These are phyloP conservation scores for Suillus subalutaceus DNA, from an alignment of 768 basidiomycete species.

Conservation along the genomic window DNA sequence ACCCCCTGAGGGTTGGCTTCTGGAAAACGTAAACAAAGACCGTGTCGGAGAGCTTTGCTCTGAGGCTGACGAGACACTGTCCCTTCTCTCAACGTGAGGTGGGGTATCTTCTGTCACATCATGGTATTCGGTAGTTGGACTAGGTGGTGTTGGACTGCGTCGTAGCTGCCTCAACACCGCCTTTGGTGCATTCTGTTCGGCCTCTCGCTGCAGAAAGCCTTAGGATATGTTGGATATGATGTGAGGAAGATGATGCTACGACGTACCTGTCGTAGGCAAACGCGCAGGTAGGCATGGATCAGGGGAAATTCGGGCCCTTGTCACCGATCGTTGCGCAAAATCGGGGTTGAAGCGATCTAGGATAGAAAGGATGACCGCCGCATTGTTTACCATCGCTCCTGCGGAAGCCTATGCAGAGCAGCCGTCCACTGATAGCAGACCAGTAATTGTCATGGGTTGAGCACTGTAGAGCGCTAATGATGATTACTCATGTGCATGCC, in stretches of 20 bases:
- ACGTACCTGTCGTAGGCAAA: slow-evolving; percentile 67
- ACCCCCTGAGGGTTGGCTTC: slow-evolving; percentile 18
- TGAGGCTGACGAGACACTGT: slow-evolving; percentile 20
- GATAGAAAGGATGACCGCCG: slow-evolving; percentile 32
- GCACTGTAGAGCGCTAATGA: background rate
- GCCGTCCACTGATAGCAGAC: slow-evolving; percentile 1
- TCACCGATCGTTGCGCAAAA: slow-evolving; percentile 20
- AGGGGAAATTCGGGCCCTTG: slow-evolving; percentile 46
- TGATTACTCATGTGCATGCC: background rate
- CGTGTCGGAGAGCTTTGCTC: slow-evolving; percentile 28
- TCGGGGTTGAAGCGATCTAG: slow-evolving; percentile 28
- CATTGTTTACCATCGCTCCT: slow-evolving; percentile 56
- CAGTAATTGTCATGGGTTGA: background rate
- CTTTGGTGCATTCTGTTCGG: slow-evolving; percentile 55
- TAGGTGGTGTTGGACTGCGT: slow-evolving; percentile 45
- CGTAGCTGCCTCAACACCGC: slow-evolving; percentile 59
- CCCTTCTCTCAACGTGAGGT: slow-evolving; percentile 14
- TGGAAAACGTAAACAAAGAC: slow-evolving; percentile 18
- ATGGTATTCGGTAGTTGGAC: slow-evolving; percentile 21
- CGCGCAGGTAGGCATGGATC: slow-evolving; percentile 67
- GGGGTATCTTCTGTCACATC: slow-evolving; percentile 24
- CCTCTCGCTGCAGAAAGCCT: slow-evolving; percentile 79
- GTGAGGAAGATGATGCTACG: slow-evolving; percentile 9
- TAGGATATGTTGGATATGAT: slow-evolving; percentile 29
- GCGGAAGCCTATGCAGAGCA: slow-evolving; percentile 1